Evolutionary conservation across 2,329 filamentous ascomycete genomes (phyloP), one percentile per base, ranked within the genome.

Genomic region (Tolypocladium ovalisporum): DNA sequence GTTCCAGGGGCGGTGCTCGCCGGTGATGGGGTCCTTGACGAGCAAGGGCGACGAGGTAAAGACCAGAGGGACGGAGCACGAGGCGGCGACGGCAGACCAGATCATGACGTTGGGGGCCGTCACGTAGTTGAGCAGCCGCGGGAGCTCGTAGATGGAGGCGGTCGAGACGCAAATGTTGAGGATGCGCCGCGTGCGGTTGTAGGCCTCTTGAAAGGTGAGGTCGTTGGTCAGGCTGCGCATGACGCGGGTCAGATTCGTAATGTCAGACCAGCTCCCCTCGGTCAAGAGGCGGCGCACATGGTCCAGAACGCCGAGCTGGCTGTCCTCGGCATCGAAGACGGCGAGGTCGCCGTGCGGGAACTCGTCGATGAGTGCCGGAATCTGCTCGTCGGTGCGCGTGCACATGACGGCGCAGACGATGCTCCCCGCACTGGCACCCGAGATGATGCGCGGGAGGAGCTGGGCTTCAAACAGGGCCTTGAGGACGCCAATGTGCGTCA

Each of bases 41-140:
- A 93, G 82, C 13, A 97, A 73, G 1, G 86, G 85, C 1, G 86
- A 88, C 2, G 90, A 83, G 29, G 86, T 87, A 70, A 96, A 97
- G 24, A 97, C 80, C 15, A 94, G 76, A 0, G 93, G 93, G 0
- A 97, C 89, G 0, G 93, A 96, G 69, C 93, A 97, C 0, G 93
- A 97, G 0, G 93, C 90, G n/a, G 90, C 90, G 65, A 97, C 92
- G 37, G 93, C 93, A 19, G 92, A 96, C 90, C 92, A 96, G 57
- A 97, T 92, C 74, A 97, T 83, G 56, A 97, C 92, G 67, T 97
- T 94, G 0, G 93, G 92, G 0, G 93, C 88, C 0, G 93, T 97
- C 59, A 96, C 83, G 66, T 96, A 97, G 70, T 97, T 97, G 63
- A 97, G 79, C 0, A 97, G 76, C 40, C 89, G 79, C 0, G 92